Evolutionary conservation across 1,139 yeast genomes (phyloP).

Genomic region (Candida sanyaensis): DNA sequence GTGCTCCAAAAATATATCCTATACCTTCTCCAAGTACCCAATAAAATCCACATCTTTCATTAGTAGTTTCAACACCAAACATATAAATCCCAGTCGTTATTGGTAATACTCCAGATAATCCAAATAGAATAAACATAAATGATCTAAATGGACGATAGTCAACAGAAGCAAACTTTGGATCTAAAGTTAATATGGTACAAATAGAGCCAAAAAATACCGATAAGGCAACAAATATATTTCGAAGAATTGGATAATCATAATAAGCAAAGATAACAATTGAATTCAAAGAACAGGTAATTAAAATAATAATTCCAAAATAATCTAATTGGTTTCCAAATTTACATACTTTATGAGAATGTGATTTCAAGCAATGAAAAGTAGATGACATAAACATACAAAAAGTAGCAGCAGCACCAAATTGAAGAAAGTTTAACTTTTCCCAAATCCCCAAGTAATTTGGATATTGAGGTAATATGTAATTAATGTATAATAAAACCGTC

Average conservation of each 20-base stretch:
- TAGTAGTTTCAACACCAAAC: slow-evolving; percentile 43
- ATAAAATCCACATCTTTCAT: slow-evolving; percentile 51
- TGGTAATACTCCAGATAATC: slow-evolving; percentile 78
- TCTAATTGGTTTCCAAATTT: slow-evolving; percentile 78
- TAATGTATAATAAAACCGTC: slow-evolving; percentile 24
- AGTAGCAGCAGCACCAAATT: slow-evolving; percentile 44
- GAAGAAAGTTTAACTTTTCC: slow-evolving; percentile 40
- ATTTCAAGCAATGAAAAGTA: slow-evolving; percentile 72
- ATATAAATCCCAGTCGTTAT: slow-evolving; percentile 49
- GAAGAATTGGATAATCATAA: slow-evolving; percentile 47
- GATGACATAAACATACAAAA: slow-evolving; percentile 74
- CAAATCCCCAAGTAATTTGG: slow-evolving; percentile 41
- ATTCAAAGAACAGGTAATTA: slow-evolving; percentile 74
- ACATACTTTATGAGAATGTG: slow-evolving; percentile 67
- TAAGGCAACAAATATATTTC: slow-evolving; percentile 45
- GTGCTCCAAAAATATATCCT: slow-evolving; percentile 78
- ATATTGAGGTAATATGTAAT: slow-evolving; percentile 37
- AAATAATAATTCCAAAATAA: slow-evolving; percentile 79
- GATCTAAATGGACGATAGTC: slow-evolving; percentile 80
- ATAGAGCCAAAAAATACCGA: slow-evolving; percentile 58
- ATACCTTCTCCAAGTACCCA: slow-evolving; percentile 73
- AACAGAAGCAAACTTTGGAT: slow-evolving; percentile 65
- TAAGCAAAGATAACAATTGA: slow-evolving; percentile 72
- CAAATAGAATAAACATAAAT: slow-evolving; percentile 75
- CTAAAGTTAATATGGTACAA: slow-evolving; percentile 67